A percentile compares a stretch with the other conserved stretches of the same genome.
phyloP scores from a whole-genome alignment of 2,329 filamentous ascomycete species.

The Dendryphion nanum region DNA sequence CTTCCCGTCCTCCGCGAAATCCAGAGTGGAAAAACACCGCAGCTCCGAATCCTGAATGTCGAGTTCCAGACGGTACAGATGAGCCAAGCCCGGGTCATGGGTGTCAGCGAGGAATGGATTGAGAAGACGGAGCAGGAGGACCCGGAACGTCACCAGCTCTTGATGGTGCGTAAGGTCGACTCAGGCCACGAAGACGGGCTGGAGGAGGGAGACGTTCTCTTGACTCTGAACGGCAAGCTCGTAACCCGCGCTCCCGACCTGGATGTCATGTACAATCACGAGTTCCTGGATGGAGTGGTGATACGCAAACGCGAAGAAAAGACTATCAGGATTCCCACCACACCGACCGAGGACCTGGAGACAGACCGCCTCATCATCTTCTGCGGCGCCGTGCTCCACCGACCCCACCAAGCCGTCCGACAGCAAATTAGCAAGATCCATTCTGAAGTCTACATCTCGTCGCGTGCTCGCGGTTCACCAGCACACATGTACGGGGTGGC shows the following conservation, averaged over 20 bases:
- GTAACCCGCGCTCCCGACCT: constrained; percentile 92
- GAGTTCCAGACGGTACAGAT: constrained; percentile 95
- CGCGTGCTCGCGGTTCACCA: constrained; percentile 51
- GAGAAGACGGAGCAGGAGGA: constrained; percentile 84
- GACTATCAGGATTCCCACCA: constrained; percentile 74
- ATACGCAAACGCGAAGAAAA: constrained; percentile 83
- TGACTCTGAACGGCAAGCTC: constrained; percentile 86
- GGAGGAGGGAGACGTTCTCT: constrained; percentile 85
- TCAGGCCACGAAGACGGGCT: constrained; percentile 64
- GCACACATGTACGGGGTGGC: constrained; percentile 70
- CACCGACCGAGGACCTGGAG: constrained; percentile 85
- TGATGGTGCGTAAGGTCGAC: constrained; percentile 93
- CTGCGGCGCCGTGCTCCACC: constrained; percentile 90
- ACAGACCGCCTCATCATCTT: constrained; percentile 90
- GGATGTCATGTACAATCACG: constrained; percentile 93
- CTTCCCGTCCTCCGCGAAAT: constrained; percentile 87
- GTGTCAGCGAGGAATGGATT: constrained; percentile 94
- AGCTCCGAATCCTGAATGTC: constrained; percentile 86
- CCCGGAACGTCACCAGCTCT: constrained; percentile 89
- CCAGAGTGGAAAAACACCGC: constrained; percentile 73
- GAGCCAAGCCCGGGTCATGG: constrained; percentile 96
- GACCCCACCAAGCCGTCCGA: constrained; percentile 90
- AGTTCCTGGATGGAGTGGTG: constrained; percentile 78
- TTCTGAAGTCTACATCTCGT: constrained; percentile 93
- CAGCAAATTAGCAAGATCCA: constrained; percentile 97